A percentile compares a stretch with the other conserved stretches of the same genome.
These are phyloP conservation scores for Coffea eugenioides DNA, from an alignment of 257 asterid genomes.

Conservation along the genomic window DNA sequence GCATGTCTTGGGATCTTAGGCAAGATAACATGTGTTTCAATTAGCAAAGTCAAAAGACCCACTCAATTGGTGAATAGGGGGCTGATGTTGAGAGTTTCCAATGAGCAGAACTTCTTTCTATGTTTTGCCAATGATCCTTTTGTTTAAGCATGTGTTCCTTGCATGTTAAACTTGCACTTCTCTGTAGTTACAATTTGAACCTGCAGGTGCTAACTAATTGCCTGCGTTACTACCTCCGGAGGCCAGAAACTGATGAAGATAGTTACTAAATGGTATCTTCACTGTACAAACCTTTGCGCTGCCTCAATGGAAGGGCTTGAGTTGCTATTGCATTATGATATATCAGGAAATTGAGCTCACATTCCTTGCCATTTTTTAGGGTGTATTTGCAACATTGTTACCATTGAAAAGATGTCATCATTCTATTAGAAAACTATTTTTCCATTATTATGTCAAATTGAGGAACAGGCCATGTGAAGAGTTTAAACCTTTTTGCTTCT, in stretches of 20 bases:
- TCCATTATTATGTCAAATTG: too few relatives aligned
- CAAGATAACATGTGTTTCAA: neutral
- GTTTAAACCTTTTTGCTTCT: too few relatives aligned
- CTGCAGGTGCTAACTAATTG: slow-evolving; percentile 84
- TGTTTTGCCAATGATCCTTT: neutral
- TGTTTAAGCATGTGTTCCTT: neutral
- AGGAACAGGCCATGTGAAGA: too few relatives aligned
- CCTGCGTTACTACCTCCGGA: slow-evolving; percentile 83
- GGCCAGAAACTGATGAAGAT: slow-evolving; percentile 87
- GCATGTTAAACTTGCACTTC: neutral
- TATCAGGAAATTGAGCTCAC: neutral
- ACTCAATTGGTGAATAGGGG: neutral
- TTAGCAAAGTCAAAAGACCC: neutral
- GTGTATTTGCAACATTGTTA: neutral
- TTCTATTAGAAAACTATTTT: too few relatives aligned
- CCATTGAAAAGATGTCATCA: neutral
- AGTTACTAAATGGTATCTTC: slow-evolving; percentile 54
- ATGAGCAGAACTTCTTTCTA: neutral
- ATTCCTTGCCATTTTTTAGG: neutral
- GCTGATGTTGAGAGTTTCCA: neutral
- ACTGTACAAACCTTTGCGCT: slow-evolving; percentile 12
- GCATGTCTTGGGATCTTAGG: neutral
- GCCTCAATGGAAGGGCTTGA: slow-evolving; percentile 12
- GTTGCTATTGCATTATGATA: neutral
- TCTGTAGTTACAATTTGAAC: neutral